Conservation (phyloP, 179 eudicot species). For the Corrigiola litoralis region DNA sequence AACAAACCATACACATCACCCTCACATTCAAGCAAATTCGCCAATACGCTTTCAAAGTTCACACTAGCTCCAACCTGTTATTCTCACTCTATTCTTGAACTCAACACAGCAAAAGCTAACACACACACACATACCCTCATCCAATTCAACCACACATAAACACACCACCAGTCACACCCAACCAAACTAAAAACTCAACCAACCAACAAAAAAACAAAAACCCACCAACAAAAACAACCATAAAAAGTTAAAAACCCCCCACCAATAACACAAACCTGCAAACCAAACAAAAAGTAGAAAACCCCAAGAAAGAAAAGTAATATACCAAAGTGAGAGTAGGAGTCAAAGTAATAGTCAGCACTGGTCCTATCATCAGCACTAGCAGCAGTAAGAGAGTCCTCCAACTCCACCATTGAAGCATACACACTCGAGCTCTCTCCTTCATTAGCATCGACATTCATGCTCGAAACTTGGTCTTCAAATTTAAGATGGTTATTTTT, state of each 20-base stretch:
- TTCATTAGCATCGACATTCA: slow-evolving; percentile 39
- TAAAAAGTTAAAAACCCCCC: not conserved
- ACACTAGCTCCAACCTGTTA: too few species aligned
- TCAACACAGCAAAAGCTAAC: not conserved
- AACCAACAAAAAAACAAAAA: not conserved
- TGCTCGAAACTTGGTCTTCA: slow-evolving; percentile 23
- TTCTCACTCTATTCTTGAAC: too few species aligned
- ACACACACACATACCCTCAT: not conserved
- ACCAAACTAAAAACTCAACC: not conserved
- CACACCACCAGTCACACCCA: not conserved
- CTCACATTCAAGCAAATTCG: too few species aligned
- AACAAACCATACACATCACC: too few species aligned
- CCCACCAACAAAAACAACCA: not conserved
- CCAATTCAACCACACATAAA: not conserved
- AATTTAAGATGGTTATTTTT: slow-evolving; percentile 18
- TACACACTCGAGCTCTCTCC: slow-evolving; percentile 49
- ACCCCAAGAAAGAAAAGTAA: not conserved
- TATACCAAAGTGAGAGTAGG: slow-evolving; percentile 97
- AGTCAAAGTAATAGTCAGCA: slow-evolving; percentile 97
- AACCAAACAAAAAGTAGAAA: not conserved
- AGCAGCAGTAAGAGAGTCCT: slow-evolving; percentile 26
- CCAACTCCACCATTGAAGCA: slow-evolving; percentile 46
- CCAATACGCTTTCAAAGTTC: too few species aligned
- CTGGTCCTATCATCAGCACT: slow-evolving; percentile 68
- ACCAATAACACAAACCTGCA: not conserved